Evolutionary conservation across 768 basidiomycete species (phyloP), one percentile per base, ranked within the genome.

Genomic region (Lactarius sp.): DNA sequence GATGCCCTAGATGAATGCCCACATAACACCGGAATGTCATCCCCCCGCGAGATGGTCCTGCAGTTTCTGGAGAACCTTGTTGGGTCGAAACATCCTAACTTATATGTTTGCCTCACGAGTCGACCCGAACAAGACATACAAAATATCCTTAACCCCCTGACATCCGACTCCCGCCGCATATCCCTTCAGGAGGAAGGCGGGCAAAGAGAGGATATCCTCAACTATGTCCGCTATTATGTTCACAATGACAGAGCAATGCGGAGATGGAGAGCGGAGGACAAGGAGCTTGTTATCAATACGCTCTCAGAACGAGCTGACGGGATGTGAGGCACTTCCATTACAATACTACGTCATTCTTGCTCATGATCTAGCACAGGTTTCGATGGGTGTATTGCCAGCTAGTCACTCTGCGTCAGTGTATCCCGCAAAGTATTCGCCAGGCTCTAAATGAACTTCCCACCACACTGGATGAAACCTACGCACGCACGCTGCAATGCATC

Each of bases 1-100:
- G 42, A 44, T n/a, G 42, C 42, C 18, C 13, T 60, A 4, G 59
- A 60, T n/a, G 59, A 53, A 34, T 60, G 59, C 14, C 59, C 59
- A 2, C 36, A 53, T 27, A 16, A 18, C 18, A 14, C 22, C 10
- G 59, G 42, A 36, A 53, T 20, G 1, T 52, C 50, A 10, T 46
- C 42, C 33, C 41, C 27, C 13, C 59, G 59, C 27, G 52, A 53
- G 14, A 36, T 20, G 42, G 42, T 60, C 5, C 18, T 60, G 3
- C 16, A 46, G 1, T 52, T 53, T 22, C 2, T 60, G 14, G 20
- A 60, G n/a, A 27, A 42, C 7, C 39, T 59, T 14, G 13, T 59
- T 8, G 18, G 12, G 16, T 18, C 22, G 10, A 36, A 42, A 3
- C 36, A 51, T 34, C 12, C 59, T 8, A 44, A 59, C 34, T 18